Conservation (phyloP, 2,329 filamentous ascomycete species). For the Claviceps sp. region DNA sequence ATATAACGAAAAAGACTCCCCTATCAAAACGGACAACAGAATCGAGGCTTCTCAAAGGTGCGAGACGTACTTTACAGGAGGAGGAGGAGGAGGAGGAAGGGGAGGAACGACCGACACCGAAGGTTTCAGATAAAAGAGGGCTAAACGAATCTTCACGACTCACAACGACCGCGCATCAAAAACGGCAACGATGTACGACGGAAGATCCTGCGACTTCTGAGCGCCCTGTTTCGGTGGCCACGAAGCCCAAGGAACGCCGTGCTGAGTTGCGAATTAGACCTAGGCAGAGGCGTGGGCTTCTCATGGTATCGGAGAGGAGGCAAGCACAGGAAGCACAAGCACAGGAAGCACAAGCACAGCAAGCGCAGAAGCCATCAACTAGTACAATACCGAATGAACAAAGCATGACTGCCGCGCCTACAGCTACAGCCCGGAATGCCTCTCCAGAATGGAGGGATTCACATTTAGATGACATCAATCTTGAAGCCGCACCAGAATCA, state of each 20-base stretch:
- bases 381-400: not conserved
- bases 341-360: not conserved
- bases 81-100: not conserved
- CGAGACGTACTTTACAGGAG: not conserved
- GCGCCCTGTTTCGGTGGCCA: not conserved
- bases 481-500: not conserved
- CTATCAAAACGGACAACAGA: not conserved
- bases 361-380: not conserved
- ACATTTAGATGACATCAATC: not conserved
- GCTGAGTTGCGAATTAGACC: constrained; percentile 34
- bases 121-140: not conserved
- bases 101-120: not conserved
- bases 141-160: not conserved
- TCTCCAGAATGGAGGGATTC: not conserved
- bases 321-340: not conserved
- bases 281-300: constrained; percentile 32
- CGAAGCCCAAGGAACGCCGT: constrained; percentile 16
- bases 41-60: not conserved
- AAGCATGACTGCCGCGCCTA: not conserved
- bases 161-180: not conserved
- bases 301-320: constrained; percentile 29
- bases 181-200: not conserved
- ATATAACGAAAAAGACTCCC: not conserved
- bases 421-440: not conserved
- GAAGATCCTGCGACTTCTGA: no score